A percentile compares a stretch with the other conserved stretches of the same genome.
phyloP scores from a whole-genome alignment of 192 early-diverging fungal species.

The Coemansia sp. region DNA sequence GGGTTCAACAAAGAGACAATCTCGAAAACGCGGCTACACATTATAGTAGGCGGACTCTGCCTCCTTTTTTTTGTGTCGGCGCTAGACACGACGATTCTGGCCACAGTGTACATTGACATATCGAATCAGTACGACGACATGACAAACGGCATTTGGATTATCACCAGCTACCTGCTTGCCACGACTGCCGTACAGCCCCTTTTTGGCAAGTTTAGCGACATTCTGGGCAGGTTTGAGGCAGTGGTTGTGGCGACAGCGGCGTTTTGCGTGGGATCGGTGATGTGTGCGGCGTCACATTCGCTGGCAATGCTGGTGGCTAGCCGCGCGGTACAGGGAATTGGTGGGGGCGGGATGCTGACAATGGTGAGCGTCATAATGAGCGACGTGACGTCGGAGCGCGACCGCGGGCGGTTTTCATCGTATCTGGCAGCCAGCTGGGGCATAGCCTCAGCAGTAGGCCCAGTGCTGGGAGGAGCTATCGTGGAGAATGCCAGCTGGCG shows the following conservation, averaged over 20 bases:
- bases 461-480: constrained; percentile 60
- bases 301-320: constrained; percentile 67
- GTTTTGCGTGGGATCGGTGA: constrained; percentile 58
- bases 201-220: constrained; percentile 79
- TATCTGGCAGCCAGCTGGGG: constrained; percentile 58
- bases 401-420: constrained; percentile 63
- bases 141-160: constrained; percentile 75
- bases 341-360: constrained; percentile 67
- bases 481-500: constrained; percentile 55
- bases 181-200: constrained; percentile 74
- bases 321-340: constrained; percentile 67
- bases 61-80: constrained; percentile 61
- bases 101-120: constrained; percentile 70
- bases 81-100: constrained; percentile 71
- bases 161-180: constrained; percentile 65
- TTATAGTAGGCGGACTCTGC: constrained; percentile 23
- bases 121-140: constrained; percentile 57
- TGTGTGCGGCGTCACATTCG: constrained; percentile 56
- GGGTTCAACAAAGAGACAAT: constrained; percentile 27
- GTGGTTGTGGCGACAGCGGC: constrained; percentile 52
- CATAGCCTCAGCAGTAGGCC: constrained; percentile 59
- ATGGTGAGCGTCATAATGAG: constrained; percentile 63
- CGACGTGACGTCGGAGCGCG: constrained; percentile 60
- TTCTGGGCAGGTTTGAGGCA: constrained; percentile 67
- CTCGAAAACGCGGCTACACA: constrained; percentile 1